Evolutionary conservation across 495 filamentous ascomycete genomes (phyloP).

Genomic region (Margaritispora aquatica): DNA sequence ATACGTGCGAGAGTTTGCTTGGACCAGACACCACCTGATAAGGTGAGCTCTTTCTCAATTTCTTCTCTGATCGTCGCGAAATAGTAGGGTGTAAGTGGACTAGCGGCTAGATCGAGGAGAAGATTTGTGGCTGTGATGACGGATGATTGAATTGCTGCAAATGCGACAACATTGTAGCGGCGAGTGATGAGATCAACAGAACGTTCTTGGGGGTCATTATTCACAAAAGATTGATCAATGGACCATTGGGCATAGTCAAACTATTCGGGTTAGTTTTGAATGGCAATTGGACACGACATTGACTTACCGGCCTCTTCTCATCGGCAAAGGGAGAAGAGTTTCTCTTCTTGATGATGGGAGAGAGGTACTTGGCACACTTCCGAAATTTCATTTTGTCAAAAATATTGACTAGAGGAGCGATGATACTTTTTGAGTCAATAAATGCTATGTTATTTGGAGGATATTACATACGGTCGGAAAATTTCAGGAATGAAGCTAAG

Average conservation of each 20-base stretch:
- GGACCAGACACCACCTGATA: conserved; percentile 26
- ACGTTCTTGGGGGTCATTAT: conserved; percentile 24
- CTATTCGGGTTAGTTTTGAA: not conserved
- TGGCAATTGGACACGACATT: not conserved
- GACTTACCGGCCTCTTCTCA: conserved; percentile 1
- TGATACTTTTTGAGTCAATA: conserved; percentile 15
- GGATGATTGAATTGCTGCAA: conserved; percentile 45
- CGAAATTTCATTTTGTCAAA: conserved; percentile 28
- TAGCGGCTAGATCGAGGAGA: conserved; percentile 29
- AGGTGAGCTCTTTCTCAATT: conserved; percentile 3
- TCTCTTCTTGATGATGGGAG: conserved; percentile 28
- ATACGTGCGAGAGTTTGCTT: conserved; percentile 37
- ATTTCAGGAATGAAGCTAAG: conserved; percentile 32
- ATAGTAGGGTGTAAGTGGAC: not conserved
- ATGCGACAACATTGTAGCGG: conserved; percentile 35
- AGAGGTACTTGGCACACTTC: conserved; percentile 23
- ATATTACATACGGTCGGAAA: conserved; percentile 30
- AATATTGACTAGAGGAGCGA: conserved; percentile 27
- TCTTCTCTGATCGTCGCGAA: not conserved
- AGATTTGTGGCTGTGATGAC: conserved; percentile 37
- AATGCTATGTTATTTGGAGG: conserved; percentile 24
- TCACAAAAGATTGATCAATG: conserved; percentile 26
- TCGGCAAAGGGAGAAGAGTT: conserved; percentile 3
- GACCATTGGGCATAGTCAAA: conserved; percentile 36
- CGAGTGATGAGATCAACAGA: conserved; percentile 26